Evolutionary conservation across 1,139 yeast species (phyloP), one percentile per base, ranked within the genome.

Genomic region (Saccharomycopsis crataegensis): DNA sequence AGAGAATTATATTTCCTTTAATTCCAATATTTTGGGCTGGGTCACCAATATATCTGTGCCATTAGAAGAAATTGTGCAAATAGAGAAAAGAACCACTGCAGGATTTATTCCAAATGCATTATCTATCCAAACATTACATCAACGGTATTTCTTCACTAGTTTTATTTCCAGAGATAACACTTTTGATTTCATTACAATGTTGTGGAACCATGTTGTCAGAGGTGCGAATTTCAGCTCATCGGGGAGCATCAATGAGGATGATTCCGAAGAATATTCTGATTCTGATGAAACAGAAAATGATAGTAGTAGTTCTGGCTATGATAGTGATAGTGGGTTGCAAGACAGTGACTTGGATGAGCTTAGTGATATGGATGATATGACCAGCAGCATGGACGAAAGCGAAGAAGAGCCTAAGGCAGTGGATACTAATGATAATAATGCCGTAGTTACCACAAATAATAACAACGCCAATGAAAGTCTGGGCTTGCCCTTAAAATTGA

Each of bases 61-160:
- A 1, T 79, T 85, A 62, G 79, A 77, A 49, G 96, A 90, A 56
- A 80, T 93, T 46, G 74, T 79, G 3, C 75, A 79, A 32, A 77
- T 93, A 61, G 96, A 90, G 62, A 87, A 88, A 68, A 82, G 82
- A 59, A 76, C 82, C 46, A 89, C 96, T 0, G 96, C 90, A 1
- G 96, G 96, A 0, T 72, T 93, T 37, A 89, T 93, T 64, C 96
- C 97, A 14, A 91, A 91, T 66, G 98, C 96, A 1, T 86, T 91
- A 16, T 74, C 79, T 11, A 74, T 90, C n/a, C 84, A 82, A 59
- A 85, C 96, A 8, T 61, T 70, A 48, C 85, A 80, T 57, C 78
- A 82, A 1, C 79, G 79, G 59, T 88, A 90, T 62, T 77, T 77
- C 3, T 91, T 93, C 74, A 96, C 96, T 16, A 87, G 96, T 58